Evolutionary conservation across 768 basidiomycete species (phyloP), one percentile per base, ranked within the genome.

Genomic region (Pleurotus djamor): DNA sequence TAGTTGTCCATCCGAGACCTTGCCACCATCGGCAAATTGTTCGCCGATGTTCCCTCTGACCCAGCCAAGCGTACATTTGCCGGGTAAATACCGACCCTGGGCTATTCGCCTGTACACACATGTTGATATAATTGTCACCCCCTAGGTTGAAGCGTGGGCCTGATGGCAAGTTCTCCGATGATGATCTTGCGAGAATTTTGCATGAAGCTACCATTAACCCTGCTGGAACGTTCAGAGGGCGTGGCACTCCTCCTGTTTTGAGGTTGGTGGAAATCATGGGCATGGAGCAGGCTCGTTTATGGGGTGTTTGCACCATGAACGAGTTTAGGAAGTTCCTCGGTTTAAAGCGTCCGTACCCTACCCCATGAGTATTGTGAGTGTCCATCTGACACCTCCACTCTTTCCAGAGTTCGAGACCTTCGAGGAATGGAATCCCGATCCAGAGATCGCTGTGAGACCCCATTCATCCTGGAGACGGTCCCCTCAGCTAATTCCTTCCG

Each of bases 291-390:
- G 77, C 80, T 1, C 69, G 85, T 43, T 62, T 61, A 4, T 86
- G 85, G 84, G 84, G 84, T 34, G 75, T 79, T 1, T 82, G 82
- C 63, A 78, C 80, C 4, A 76, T 83, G 76, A 85, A 84, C 58
- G 82, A 84, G 67, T 84, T 84, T 68, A 71, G 83, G 44, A 66
- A 72, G 64, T 81, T 80, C 69, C 61, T 85, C 36, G 80, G 80
- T 6, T 66, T 85, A 13, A 78, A 77, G 65, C 69, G 78, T 75
- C 43, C 6, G 72, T 67, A 37, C 38, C 38, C 12, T 14, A 45
- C 14, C 33, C 16, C 37, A 16, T 37, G 8, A n/a, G 12, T 47
- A 3, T 3, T 6, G 50, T 14, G 16, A 7, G 55, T 54, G 1
- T 41, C 9, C 21, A 28, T 28, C 38, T 41, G 38, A 41, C n/a